These are phyloP conservation scores for Scheffersomyces illinoinensis DNA, from an alignment of 1,139 yeast genomes.

Conservation along the genomic window DNA sequence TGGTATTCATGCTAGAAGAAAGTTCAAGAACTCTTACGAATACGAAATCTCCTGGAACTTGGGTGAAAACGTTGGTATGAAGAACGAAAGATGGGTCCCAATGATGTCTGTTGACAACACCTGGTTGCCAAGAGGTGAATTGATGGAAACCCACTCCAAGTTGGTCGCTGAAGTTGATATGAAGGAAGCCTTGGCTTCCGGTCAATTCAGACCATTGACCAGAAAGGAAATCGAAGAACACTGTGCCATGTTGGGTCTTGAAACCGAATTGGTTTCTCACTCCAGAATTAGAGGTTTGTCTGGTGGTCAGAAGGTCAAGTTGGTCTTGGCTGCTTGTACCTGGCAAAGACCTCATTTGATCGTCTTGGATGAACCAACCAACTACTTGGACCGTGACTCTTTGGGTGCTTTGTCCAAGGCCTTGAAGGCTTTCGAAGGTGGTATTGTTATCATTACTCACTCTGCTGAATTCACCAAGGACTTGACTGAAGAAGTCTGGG, in stretches of 20 bases:
- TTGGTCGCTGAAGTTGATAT: slow-evolving; percentile 99
- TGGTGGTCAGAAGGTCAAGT: slow-evolving; percentile 99
- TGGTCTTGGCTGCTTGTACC: slow-evolving; percentile 99
- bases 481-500: slow-evolving; percentile 99
- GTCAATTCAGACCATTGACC: slow-evolving; percentile 99
- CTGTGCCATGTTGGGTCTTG: slow-evolving; percentile 98
- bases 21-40: slow-evolving; percentile 99
- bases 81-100: slow-evolving; percentile 99
- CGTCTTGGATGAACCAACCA: slow-evolving; percentile 99
- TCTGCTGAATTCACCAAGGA: slow-evolving; percentile 99
- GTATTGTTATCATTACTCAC: slow-evolving; percentile 99
- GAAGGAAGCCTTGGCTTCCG: slow-evolving; percentile 99
- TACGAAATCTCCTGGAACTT: slow-evolving; percentile 96
- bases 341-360: slow-evolving; percentile 99
- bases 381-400: slow-evolving; percentile 98
- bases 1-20: slow-evolving; percentile 96
- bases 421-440: slow-evolving; percentile 98
- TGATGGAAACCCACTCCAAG: slow-evolving; percentile 97
- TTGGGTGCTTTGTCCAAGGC: slow-evolving; percentile 99
- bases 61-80: slow-evolving; percentile 99
- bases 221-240: slow-evolving; percentile 99
- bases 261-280: slow-evolving; percentile 98
- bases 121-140: slow-evolving; percentile 99
- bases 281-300: slow-evolving; percentile 99
- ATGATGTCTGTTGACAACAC: slow-evolving; percentile 99